These are phyloP conservation scores for Straminergon stramineum DNA, from an alignment of 225 moss, liverwort and hornwort genomes.

Conservation along the genomic window DNA sequence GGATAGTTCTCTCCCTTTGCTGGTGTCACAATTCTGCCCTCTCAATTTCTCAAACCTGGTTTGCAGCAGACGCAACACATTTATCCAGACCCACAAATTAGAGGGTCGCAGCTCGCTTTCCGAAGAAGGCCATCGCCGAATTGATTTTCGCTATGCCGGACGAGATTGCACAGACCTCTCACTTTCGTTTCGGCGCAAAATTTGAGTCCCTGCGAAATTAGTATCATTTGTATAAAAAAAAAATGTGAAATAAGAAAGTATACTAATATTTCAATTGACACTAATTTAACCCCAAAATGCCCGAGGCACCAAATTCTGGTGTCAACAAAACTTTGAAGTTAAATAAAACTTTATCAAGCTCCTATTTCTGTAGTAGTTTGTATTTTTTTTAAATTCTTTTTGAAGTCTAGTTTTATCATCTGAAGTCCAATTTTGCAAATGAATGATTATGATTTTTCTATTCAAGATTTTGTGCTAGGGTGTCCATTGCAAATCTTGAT, in stretches of 20 bases:
- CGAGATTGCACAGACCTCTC: too few relatives aligned
- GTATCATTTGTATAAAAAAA: background rate
- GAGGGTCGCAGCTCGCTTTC: background rate
- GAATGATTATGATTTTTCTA: too few relatives aligned
- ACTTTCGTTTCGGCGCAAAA: background rate
- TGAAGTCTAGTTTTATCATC: too few relatives aligned
- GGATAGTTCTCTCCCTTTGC: background rate
- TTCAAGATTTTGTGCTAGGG: too few relatives aligned
- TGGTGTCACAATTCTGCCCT: slow-evolving; percentile 1
- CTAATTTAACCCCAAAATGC: background rate
- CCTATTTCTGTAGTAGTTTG: too few relatives aligned
- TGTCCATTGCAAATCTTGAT: too few relatives aligned
- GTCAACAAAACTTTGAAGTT: too few relatives aligned
- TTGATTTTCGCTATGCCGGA: background rate
- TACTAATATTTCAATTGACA: background rate
- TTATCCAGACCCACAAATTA: background rate
- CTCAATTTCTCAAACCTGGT: background rate
- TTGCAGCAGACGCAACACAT: background rate
- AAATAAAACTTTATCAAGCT: too few relatives aligned
- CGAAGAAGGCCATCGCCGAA: background rate
- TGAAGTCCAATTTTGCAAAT: too few relatives aligned
- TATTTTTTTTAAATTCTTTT: too few relatives aligned
- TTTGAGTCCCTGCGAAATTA: background rate
- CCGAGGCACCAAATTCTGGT: too few relatives aligned
- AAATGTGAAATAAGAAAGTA: too few relatives aligned